Evolutionary conservation across 371 early-diverging fungal genomes (phyloP).

Genomic region (Mucor circinelloides): DNA sequence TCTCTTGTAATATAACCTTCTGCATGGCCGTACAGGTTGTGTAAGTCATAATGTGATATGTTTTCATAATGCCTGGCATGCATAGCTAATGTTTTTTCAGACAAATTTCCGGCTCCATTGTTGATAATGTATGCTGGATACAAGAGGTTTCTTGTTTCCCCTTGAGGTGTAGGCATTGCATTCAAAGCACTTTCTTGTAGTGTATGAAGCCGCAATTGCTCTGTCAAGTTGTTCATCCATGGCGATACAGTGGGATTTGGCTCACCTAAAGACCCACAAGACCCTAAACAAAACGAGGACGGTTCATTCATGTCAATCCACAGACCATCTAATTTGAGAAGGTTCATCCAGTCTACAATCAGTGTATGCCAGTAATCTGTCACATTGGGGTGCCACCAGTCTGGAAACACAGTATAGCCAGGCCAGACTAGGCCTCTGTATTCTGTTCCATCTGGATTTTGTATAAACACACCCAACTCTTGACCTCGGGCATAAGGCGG

Average conservation of each 20-base stretch:
- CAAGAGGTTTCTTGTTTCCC: slow-evolving; percentile 29
- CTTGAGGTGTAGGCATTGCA: slow-evolving; percentile 15
- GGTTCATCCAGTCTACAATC: slow-evolving; percentile 8
- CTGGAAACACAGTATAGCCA: slow-evolving; percentile 66
- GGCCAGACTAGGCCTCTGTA: slow-evolving; percentile 68
- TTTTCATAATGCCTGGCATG: slow-evolving; percentile 58
- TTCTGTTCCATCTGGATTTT: slow-evolving; percentile 44
- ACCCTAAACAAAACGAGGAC: slow-evolving; percentile 42
- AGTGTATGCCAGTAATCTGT: slow-evolving; percentile 52
- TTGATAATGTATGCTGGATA: slow-evolving; percentile 36
- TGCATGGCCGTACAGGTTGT: slow-evolving; percentile 70
- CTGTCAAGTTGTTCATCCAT: slow-evolving; percentile 20
- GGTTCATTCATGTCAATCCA: slow-evolving; percentile 78
- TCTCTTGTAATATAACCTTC: slow-evolving; percentile 53
- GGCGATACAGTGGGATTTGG: slow-evolving; percentile 9
- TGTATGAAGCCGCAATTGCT: slow-evolving; percentile 16
- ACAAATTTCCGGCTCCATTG: slow-evolving; percentile 37
- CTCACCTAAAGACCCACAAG: slow-evolving; percentile 14
- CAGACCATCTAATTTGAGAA: slow-evolving; percentile 53
- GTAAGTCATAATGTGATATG: slow-evolving; percentile 59
- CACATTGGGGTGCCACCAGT: slow-evolving; percentile 60
- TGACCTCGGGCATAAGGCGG: slow-evolving; percentile 44
- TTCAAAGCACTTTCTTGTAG: slow-evolving; percentile 21
- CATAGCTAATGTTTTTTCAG: slow-evolving; percentile 56
- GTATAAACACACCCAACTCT: slow-evolving; percentile 47